Conservation (phyloP, 208 protist genomes). For the Crithidia thermophila region DNA sequence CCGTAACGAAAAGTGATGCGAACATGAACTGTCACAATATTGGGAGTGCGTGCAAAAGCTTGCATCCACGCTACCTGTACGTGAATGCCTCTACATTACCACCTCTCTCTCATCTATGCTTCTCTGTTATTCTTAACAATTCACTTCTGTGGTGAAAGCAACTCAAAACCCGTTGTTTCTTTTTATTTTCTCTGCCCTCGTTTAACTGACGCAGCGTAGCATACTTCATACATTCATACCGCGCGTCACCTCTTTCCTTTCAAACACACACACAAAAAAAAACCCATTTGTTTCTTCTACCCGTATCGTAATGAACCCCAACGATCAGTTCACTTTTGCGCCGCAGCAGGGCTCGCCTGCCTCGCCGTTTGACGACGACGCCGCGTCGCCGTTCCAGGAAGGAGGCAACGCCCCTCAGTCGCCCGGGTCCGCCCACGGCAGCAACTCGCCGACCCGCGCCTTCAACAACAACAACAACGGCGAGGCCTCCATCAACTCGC, state of each 20-base stretch:
- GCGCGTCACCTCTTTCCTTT: background rate
- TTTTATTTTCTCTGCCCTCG: too few relatives aligned
- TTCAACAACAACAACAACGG: background rate
- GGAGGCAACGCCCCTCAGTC: background rate
- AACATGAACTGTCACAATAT: too few relatives aligned
- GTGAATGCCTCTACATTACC: too few relatives aligned
- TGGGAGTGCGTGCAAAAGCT: too few relatives aligned
- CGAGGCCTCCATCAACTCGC: background rate
- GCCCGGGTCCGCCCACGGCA: background rate
- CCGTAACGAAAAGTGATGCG: too few relatives aligned
- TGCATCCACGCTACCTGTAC: too few relatives aligned
- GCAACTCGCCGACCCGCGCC: background rate
- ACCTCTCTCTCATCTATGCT: background rate
- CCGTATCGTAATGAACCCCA: slow-evolving; percentile 17
- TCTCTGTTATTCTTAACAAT: too few relatives aligned
- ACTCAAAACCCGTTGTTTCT: too few relatives aligned
- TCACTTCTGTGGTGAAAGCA: too few relatives aligned
- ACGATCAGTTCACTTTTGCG: slow-evolving; percentile 4
- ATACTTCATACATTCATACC: too few relatives aligned
- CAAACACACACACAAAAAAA: background rate
- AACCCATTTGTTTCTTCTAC: background rate
- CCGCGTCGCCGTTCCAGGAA: slow-evolving; percentile 11
- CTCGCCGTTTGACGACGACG: slow-evolving; percentile 10
- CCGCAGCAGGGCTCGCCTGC: slow-evolving; percentile 17
- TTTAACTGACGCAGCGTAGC: too few relatives aligned